These are phyloP conservation scores for Blastocladiella emersonii DNA, from an alignment of 371 early-diverging fungal genomes.

Conservation along the genomic window DNA sequence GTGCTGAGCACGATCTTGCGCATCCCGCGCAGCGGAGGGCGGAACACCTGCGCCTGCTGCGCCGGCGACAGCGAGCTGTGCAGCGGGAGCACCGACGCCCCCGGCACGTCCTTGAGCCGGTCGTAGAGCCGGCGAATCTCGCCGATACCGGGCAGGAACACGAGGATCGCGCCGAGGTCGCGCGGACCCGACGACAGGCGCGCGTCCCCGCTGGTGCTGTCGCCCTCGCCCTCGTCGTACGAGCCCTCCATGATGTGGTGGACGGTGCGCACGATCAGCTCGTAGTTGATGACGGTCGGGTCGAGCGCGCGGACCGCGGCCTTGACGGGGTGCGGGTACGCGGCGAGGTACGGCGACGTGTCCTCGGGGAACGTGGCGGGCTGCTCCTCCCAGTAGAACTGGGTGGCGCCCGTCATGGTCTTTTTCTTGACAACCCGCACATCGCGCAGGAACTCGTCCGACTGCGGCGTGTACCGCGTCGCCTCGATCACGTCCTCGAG, in stretches of 20 bases:
- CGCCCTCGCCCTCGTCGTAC: not conserved
- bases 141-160: slow-evolving; percentile 79
- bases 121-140: slow-evolving; percentile 34
- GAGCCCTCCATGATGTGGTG: slow-evolving; percentile 35
- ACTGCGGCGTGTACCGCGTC: slow-evolving; percentile 36
- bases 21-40: slow-evolving; percentile 37
- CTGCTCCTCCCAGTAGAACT: too few species aligned
- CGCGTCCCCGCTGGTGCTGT: too few species aligned
- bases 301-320: slow-evolving; percentile 42
- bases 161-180: slow-evolving; percentile 55
- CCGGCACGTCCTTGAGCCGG: slow-evolving; percentile 13
- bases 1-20: slow-evolving; percentile 83
- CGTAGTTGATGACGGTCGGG: slow-evolving; percentile 50
- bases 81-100: slow-evolving; percentile 27
- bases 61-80: slow-evolving; percentile 63
- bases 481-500: slow-evolving; percentile 54
- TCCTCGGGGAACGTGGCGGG: not conserved
- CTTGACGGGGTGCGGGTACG: slow-evolving; percentile 25
- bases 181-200: too few species aligned
- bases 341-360: not conserved
- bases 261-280: slow-evolving; percentile 45
- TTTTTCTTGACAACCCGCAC: too few species aligned
- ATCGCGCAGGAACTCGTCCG: slow-evolving; percentile 38
- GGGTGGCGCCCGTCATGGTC: not conserved
- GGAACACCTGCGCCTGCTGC: slow-evolving; percentile 50